Conservation (phyloP, 2,329 filamentous ascomycete genomes). For the Magnaporthiopsis rhizophila region DNA sequence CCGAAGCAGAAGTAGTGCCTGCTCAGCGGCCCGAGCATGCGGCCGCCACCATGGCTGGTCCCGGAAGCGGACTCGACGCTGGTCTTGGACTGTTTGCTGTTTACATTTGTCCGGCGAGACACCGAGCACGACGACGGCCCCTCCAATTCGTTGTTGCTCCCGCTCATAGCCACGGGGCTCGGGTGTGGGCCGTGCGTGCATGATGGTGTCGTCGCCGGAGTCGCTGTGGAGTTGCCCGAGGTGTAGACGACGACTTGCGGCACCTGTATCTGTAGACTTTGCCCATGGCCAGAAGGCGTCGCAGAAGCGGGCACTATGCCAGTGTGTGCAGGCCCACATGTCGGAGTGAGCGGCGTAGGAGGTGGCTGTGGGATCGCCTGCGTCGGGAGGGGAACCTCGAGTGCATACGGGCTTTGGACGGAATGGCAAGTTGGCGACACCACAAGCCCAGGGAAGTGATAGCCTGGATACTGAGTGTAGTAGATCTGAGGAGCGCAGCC, state of each 20-base stretch:
- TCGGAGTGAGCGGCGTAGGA: neutral
- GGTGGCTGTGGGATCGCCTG: neutral
- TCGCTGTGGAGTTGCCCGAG: neutral
- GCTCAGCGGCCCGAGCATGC: conserved; percentile 5
- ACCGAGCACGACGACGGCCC: neutral
- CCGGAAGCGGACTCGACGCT: neutral
- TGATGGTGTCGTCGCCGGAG: neutral
- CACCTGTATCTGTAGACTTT: neutral
- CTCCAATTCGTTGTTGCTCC: neutral
- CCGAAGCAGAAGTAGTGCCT: conserved; percentile 32
- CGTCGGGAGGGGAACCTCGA: neutral
- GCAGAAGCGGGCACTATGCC: neutral
- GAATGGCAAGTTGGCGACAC: neutral
- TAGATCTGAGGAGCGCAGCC: neutral
- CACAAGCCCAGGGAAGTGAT: neutral
- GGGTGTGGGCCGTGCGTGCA: neutral
- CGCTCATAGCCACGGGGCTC: neutral
- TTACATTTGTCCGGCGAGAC: neutral
- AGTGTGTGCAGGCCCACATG: neutral
- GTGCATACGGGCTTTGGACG: neutral
- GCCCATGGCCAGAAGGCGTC: neutral
- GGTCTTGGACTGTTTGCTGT: neutral
- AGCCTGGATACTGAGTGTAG: neutral
- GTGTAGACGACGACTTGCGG: conserved; percentile 6
- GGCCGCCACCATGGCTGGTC: neutral